A percentile compares a stretch with the other conserved stretches of the same genome.
phyloP scores from a whole-genome alignment of 768 basidiomycete species.

The Amyloporia xantha region DNA sequence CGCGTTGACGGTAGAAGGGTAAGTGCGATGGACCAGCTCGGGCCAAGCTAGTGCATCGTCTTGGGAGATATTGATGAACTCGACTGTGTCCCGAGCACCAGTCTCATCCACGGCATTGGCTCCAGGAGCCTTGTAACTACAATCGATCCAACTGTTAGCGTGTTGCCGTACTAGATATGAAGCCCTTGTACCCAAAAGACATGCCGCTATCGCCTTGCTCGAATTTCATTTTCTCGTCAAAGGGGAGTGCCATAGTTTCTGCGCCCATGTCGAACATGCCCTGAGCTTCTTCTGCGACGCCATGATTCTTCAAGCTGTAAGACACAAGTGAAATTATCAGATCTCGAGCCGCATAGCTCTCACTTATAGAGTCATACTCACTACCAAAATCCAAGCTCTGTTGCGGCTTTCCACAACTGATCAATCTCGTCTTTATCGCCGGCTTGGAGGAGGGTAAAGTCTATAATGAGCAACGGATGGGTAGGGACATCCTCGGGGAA shows the following conservation, averaged over 20 bases:
- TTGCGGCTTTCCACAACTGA: conserved; percentile 41
- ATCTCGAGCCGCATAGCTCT: background rate
- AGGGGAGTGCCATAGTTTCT: conserved; percentile 31
- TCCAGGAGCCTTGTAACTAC: conserved; percentile 25
- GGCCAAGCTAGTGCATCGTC: conserved; percentile 30
- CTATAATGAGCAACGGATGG: conserved; percentile 40
- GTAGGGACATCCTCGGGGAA: conserved; percentile 40
- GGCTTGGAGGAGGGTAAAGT: conserved; percentile 31
- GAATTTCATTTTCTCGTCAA: conserved; percentile 35
- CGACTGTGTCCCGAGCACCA: conserved; percentile 23
- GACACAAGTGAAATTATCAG: background rate
- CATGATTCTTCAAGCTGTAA: conserved; percentile 25
- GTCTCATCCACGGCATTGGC: conserved; percentile 24
- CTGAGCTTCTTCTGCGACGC: conserved; percentile 27
- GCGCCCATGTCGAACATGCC: conserved; percentile 36
- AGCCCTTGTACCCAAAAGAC: conserved; percentile 27
- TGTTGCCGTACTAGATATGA: background rate
- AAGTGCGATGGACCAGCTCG: conserved; percentile 20
- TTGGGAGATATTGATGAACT: conserved; percentile 28
- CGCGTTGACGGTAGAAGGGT: conserved; percentile 24
- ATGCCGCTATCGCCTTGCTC: conserved; percentile 35
- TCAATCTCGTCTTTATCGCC: conserved; percentile 32
- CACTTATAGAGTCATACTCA: conserved; percentile 24
- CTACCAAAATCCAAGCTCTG: conserved; percentile 49
- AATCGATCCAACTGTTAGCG: background rate